Evolutionary conservation across 163 green algal genomes (phyloP), one percentile per base, ranked within the genome.

Genomic region (Trebouxia gelatinosa): DNA sequence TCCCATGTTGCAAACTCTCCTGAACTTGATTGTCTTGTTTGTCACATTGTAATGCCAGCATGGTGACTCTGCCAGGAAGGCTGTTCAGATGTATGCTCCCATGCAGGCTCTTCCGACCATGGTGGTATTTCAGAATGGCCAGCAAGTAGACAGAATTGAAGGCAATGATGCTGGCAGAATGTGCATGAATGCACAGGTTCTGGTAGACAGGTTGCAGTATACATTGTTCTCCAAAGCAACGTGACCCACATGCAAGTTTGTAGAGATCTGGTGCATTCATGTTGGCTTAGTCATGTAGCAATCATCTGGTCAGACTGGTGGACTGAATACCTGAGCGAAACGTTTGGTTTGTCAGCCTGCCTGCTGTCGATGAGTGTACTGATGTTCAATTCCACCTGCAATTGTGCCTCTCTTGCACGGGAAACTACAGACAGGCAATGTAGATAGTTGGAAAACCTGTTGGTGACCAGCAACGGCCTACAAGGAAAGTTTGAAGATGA

Each of bases 41-140:
- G n/a, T n/a, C n/a, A n/a, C n/a, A n/a, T n/a, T n/a, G n/a, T n/a
- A n/a, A n/a, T n/a, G n/a, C n/a, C n/a, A n/a, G n/a, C n/a, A n/a
- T n/a, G n/a, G n/a, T n/a, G n/a, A n/a, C n/a, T n/a, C n/a, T n/a
- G n/a, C n/a, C n/a, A n/a, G n/a, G n/a, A n/a, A n/a, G n/a, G n/a
- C n/a, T n/a, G n/a, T n/a, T n/a, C n/a, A n/a, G n/a, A n/a, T n/a
- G n/a, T n/a, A n/a, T n/a, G n/a, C n/a, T n/a, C 48, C n/a, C n/a
- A n/a, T 62, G 64, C 80, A 87, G 82, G 86, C 80, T 3, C 81
- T 92, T 31, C 87, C 87, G 0, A 92, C 87, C 0, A 29, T 90
- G 6, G 58, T 91, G 61, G 74, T 90, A 1, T 91, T 91, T 61
- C 74, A 80, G 40, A 68, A 88, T 77, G 87, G 87, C 29, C 77